Percentiles rank a stretch among this genome's conserved stretches.
Evolutionary conservation across 768 basidiomycete species (phyloP).

Genomic region (Lactifluus rugatus): DNA sequence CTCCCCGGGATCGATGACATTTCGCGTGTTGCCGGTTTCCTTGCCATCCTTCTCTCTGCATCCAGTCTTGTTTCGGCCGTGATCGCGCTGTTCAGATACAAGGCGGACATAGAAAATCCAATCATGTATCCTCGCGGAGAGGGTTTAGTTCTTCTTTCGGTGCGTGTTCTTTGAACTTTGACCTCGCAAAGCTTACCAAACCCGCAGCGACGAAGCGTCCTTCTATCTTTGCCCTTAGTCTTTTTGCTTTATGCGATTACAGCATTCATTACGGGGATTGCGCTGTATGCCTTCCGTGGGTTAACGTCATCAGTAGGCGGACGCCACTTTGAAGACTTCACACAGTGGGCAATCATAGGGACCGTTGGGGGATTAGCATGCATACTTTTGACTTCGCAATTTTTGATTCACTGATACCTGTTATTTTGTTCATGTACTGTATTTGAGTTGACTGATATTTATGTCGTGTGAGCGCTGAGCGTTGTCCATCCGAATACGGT

Average conservation of each 20-base stretch:
- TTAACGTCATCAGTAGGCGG: slow-evolving; percentile 31
- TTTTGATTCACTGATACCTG: slow-evolving; percentile 18
- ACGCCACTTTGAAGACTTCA: slow-evolving; percentile 47
- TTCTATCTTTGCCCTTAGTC: slow-evolving; percentile 65
- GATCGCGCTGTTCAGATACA: slow-evolving; percentile 60
- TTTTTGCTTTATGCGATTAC: slow-evolving; percentile 63
- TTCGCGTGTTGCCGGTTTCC: slow-evolving; percentile 53
- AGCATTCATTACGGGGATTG: slow-evolving; percentile 55
- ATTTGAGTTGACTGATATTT: neutral
- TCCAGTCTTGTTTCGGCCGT: slow-evolving; percentile 62
- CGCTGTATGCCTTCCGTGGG: slow-evolving; percentile 56
- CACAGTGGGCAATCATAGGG: slow-evolving; percentile 54
- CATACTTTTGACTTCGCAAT: slow-evolving; percentile 45
- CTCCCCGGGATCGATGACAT: slow-evolving; percentile 63
- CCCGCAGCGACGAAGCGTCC: slow-evolving; percentile 46
- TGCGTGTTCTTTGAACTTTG: slow-evolving; percentile 23
- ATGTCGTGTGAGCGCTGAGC: too few relatives aligned
- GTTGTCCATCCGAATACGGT: too few relatives aligned
- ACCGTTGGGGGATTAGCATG: slow-evolving; percentile 55
- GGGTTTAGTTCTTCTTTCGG: slow-evolving; percentile 47
- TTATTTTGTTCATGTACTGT: neutral
- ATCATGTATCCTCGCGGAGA: slow-evolving; percentile 38
- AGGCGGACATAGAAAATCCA: slow-evolving; percentile 50
- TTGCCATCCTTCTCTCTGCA: slow-evolving; percentile 59
- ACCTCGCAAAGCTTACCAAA: slow-evolving; percentile 1